These are phyloP conservation scores for Suhomyces chickasaworum DNA, from an alignment of 1,139 yeast genomes.

Conservation along the genomic window DNA sequence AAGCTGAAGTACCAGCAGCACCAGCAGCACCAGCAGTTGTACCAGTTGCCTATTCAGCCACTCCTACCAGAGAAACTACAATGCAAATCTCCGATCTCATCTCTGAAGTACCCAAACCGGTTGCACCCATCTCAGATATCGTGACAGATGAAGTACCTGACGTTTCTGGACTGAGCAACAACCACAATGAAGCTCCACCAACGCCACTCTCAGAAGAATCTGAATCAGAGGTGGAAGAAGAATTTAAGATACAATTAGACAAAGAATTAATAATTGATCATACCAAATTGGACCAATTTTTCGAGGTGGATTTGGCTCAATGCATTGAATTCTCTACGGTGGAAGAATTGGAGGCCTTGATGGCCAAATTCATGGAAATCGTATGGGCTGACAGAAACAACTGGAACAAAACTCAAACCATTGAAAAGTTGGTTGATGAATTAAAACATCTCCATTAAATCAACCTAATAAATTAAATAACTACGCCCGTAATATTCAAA, in stretches of 20 bases:
- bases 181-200: background rate
- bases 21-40: background rate
- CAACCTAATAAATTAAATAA: background rate
- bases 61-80: background rate
- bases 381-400: conserved; percentile 69
- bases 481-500: background rate
- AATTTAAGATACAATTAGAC: conserved; percentile 20
- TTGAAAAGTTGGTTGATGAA: conserved; percentile 29
- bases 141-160: background rate
- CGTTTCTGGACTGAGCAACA: background rate
- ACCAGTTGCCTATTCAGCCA: background rate
- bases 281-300: conserved; percentile 22
- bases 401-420: conserved; percentile 63
- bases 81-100: background rate
- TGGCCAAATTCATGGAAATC: conserved; percentile 71
- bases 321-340: conserved; percentile 56
- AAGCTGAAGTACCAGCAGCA: background rate
- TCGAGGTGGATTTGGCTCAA: conserved; percentile 36
- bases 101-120: background rate
- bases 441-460: conserved; percentile 4
- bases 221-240: conserved; percentile 28
- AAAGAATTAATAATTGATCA: conserved; percentile 33
- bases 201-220: conserved; percentile 12
- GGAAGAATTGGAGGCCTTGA: conserved; percentile 72
- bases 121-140: background rate